Evolutionary conservation across 495 filamentous ascomycete species (phyloP).

Genomic region (Neurospora hispaniola): DNA sequence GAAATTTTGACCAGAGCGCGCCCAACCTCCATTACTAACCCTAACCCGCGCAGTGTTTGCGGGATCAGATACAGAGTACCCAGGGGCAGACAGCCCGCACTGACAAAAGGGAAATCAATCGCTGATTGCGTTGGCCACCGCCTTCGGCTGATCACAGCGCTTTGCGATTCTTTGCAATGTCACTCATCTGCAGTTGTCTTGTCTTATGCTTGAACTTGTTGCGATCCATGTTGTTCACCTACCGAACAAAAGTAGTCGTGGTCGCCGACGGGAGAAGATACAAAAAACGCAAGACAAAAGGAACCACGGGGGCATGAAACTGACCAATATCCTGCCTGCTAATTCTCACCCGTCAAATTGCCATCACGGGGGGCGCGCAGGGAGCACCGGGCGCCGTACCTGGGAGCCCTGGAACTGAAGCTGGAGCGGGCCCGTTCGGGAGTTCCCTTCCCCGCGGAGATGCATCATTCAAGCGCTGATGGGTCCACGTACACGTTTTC

Average conservation of each 20-base stretch:
- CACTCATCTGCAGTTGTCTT: neutral
- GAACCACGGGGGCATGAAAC: neutral
- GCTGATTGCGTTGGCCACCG: neutral
- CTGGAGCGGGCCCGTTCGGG: neutral
- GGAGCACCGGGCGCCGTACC: neutral
- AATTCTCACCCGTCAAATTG: neutral
- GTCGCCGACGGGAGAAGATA: neutral
- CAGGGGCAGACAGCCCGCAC: neutral
- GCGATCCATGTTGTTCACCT: neutral
- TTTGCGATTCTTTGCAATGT: neutral
- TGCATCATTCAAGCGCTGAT: neutral
- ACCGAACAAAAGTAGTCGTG: neutral
- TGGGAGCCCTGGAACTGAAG: neutral
- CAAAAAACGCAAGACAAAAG: neutral
- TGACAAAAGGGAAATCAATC: neutral
- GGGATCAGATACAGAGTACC: neutral
- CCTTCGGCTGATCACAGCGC: neutral
- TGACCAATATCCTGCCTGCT: neutral
- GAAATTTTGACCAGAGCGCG: neutral
- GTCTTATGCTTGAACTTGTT: neutral
- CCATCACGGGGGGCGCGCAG: neutral
- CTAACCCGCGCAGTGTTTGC: neutral
- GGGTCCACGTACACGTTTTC: neutral
- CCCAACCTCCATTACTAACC: neutral
- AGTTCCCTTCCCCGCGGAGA: conserved; percentile 18